Percentiles rank a stretch among this genome's conserved stretches.
phyloP scores from a whole-genome alignment of 768 basidiomycete genomes.

The Tephrocybe rancida region DNA sequence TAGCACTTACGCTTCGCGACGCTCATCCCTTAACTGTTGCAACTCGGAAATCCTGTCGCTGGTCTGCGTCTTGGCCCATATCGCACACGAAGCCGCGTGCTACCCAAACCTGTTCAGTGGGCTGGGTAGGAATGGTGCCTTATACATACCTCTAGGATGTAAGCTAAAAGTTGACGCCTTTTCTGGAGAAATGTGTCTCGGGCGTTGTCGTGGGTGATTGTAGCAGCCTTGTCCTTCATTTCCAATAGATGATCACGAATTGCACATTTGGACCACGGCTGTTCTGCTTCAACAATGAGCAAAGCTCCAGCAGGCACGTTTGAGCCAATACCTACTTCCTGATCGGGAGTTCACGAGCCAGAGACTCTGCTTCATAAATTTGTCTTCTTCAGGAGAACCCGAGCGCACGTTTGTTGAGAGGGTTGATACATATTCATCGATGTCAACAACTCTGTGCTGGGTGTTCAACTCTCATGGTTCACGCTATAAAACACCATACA shows the following conservation, averaged over 20 bases:
- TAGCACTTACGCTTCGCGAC: conserved; percentile 46
- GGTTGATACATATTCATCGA: neutral
- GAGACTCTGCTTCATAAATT: no score
- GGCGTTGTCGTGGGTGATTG: conserved; percentile 29
- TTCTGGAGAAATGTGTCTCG: conserved; percentile 34
- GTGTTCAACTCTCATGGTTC: neutral
- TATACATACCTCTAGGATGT: conserved; percentile 31
- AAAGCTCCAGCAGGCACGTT: no score
- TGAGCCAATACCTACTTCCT: conserved; percentile 22
- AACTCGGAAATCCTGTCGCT: conserved; percentile 45
- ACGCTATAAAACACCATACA: neutral
- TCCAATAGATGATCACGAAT: conserved; percentile 14
- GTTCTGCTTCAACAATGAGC: no score
- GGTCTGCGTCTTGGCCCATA: conserved; percentile 40
- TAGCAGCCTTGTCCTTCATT: conserved; percentile 28
- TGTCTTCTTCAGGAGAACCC: no score
- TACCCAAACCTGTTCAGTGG: conserved; percentile 16
- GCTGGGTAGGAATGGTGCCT: neutral
- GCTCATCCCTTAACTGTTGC: conserved; percentile 41
- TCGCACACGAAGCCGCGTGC: conserved; percentile 43
- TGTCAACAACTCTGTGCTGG: neutral
- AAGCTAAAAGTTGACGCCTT: conserved; percentile 28
- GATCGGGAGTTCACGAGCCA: conserved; percentile 17
- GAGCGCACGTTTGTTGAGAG: no score
- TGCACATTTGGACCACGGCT: no score